Percentiles rank a stretch among this genome's conserved stretches.
These are phyloP conservation scores for Colletotrichum theobromicola DNA, from an alignment of 2,329 filamentous ascomycete species.

Conservation along the genomic window DNA sequence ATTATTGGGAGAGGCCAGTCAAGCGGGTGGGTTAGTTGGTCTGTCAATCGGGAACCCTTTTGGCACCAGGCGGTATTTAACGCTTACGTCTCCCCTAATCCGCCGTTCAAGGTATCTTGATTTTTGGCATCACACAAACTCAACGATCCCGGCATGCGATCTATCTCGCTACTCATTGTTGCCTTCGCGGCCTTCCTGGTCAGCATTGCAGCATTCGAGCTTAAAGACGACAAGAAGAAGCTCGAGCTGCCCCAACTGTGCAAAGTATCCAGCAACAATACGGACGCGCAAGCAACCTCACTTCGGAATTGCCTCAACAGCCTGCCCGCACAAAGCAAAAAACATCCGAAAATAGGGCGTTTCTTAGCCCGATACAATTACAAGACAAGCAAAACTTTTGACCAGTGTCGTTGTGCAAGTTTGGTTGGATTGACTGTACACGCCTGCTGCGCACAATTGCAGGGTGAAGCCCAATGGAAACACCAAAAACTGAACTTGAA, in stretches of 20 bases:
- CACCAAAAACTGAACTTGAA: background rate
- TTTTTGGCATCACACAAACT: background rate
- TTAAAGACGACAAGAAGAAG: background rate
- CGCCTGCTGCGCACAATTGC: background rate
- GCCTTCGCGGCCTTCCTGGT: background rate
- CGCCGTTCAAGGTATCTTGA: background rate
- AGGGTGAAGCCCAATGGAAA: background rate
- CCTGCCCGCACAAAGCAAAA: background rate
- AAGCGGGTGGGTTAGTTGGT: fast-evolving
- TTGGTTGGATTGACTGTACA: background rate
- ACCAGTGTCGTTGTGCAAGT: background rate
- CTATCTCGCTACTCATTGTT: background rate
- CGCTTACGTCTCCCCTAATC: background rate
- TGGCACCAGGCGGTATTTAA: no score
- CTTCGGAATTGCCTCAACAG: background rate
- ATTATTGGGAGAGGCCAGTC: fast-evolving
- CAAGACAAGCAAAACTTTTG: no score
- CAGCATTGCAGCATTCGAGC: background rate
- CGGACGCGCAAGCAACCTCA: background rate
- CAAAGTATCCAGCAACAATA: background rate
- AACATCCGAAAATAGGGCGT: background rate
- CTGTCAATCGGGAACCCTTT: background rate
- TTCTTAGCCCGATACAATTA: no score
- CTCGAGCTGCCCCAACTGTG: background rate
- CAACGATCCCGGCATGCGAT: background rate